phyloP scores from a whole-genome alignment of 2,329 filamentous ascomycete species.

The Didymella segeticola region DNA sequence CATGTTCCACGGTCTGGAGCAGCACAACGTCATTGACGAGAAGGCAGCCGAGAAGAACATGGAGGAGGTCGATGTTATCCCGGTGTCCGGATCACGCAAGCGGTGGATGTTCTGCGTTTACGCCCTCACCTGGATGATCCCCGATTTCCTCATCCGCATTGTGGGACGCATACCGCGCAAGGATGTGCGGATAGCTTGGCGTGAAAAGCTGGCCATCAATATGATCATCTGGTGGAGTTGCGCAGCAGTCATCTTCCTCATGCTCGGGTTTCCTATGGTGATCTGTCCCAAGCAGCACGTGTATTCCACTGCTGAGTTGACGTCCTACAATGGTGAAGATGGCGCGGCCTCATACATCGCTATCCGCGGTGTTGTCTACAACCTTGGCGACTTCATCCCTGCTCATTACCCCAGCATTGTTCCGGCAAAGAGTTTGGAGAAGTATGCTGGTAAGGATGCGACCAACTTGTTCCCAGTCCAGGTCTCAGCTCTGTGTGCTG shows the following conservation, averaged over 20 bases:
- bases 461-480: slow-evolving; percentile 91
- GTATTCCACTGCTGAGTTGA: slow-evolving; percentile 78
- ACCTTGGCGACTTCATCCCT: slow-evolving; percentile 75
- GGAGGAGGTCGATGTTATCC: slow-evolving; percentile 86
- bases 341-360: slow-evolving; percentile 72
- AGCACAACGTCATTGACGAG: slow-evolving; percentile 91
- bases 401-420: slow-evolving; percentile 78
- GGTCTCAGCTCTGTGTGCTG: slow-evolving; percentile 88
- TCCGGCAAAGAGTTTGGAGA: slow-evolving; percentile 67
- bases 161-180: slow-evolving; percentile 88
- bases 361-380: slow-evolving; percentile 88
- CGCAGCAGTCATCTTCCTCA: slow-evolving; percentile 80
- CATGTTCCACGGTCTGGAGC: slow-evolving; percentile 98
- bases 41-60: slow-evolving; percentile 91
- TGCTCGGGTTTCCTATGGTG: slow-evolving; percentile 82
- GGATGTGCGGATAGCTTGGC: slow-evolving; percentile 91
- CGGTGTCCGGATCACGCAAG: slow-evolving; percentile 79
- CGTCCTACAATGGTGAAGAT: slow-evolving; percentile 74
- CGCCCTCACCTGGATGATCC: slow-evolving; percentile 83
- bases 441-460: slow-evolving; percentile 88
- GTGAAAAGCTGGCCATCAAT: slow-evolving; percentile 98
- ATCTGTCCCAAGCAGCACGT: slow-evolving; percentile 94
- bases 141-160: slow-evolving; percentile 79
- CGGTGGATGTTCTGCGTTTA: slow-evolving; percentile 89
- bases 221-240: slow-evolving; percentile 94